Conservation (phyloP, 2,329 filamentous ascomycete species). For the Venturia effusa region DNA sequence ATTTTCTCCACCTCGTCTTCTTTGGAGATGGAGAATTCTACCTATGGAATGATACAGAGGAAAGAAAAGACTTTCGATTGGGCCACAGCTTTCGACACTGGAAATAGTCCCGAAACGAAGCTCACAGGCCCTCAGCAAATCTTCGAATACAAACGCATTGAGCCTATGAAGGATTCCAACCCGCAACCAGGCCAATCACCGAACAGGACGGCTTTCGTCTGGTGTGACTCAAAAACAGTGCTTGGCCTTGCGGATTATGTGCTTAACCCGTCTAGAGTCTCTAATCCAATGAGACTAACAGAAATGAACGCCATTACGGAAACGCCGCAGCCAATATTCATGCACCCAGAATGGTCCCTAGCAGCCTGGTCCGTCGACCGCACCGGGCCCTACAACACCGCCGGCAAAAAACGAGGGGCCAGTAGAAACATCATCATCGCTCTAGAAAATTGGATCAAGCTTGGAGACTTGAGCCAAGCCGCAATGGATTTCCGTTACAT, state of each 20-base stretch:
- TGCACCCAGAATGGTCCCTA: not conserved
- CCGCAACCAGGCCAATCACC: not conserved
- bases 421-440: too few species aligned
- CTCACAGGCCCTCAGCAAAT: not conserved
- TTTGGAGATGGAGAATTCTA: too few species aligned
- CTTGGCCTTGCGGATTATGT: not conserved
- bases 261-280: not conserved
- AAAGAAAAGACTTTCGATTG: not conserved
- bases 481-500: too few species aligned
- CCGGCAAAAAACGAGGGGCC: too few species aligned
- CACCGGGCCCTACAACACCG: too few species aligned
- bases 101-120: too few species aligned
- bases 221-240: not conserved
- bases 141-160: not conserved
- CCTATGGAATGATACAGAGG: too few species aligned
- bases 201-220: not conserved
- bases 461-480: too few species aligned
- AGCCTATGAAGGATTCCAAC: too few species aligned
- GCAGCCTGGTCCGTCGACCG: not conserved
- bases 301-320: not conserved
- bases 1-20: too few species aligned
- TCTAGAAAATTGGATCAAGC: too few species aligned
- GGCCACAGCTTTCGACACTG: not conserved
- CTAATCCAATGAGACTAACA: not conserved
- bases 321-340: not conserved